Evolutionary conservation across 2,329 filamentous ascomycete species (phyloP).

Genomic region (Aschersonia sp.): DNA sequence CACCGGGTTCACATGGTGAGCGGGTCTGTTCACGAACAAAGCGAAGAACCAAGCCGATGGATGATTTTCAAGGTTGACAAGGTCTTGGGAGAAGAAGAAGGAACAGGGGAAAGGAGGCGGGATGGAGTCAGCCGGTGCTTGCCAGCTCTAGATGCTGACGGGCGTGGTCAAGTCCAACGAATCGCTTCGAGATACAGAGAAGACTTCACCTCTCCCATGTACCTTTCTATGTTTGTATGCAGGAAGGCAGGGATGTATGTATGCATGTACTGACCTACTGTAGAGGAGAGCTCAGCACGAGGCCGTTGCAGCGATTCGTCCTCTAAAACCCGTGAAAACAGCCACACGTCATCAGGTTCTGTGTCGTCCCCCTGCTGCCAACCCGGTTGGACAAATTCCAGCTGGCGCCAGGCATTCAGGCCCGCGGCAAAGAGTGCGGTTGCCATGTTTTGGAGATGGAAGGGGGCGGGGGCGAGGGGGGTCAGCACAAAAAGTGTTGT

Average conservation of each 20-base stretch:
- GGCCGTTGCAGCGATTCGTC: slow-evolving; percentile 20
- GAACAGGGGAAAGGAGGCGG: too few species aligned
- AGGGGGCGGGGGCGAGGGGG: too few species aligned
- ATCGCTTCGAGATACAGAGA: slow-evolving; percentile 1
- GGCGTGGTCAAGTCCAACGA: too few species aligned
- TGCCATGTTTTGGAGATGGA: background rate
- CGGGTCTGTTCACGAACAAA: too few species aligned
- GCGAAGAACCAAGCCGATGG: too few species aligned
- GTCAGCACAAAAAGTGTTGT: too few species aligned
- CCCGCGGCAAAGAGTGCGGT: slow-evolving; percentile 41
- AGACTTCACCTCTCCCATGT: background rate
- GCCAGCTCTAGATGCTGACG: too few species aligned
- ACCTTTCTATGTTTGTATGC: background rate
- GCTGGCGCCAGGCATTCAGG: slow-evolving; percentile 45
- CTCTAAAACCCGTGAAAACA: slow-evolving; percentile 27
- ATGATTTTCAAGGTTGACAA: too few species aligned
- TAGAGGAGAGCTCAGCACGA: slow-evolving; percentile 25
- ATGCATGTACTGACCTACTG: slow-evolving; percentile 24
- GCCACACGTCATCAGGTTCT: slow-evolving; percentile 29
- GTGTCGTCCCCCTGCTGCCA: slow-evolving; percentile 2
- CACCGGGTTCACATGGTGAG: too few species aligned
- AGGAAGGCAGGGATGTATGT: background rate
- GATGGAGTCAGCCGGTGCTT: too few species aligned
- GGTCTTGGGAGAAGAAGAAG: too few species aligned
- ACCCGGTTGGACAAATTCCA: slow-evolving; percentile 19